Conservation (phyloP, 2,329 filamentous ascomycete species). For the Fusarium sp. region DNA sequence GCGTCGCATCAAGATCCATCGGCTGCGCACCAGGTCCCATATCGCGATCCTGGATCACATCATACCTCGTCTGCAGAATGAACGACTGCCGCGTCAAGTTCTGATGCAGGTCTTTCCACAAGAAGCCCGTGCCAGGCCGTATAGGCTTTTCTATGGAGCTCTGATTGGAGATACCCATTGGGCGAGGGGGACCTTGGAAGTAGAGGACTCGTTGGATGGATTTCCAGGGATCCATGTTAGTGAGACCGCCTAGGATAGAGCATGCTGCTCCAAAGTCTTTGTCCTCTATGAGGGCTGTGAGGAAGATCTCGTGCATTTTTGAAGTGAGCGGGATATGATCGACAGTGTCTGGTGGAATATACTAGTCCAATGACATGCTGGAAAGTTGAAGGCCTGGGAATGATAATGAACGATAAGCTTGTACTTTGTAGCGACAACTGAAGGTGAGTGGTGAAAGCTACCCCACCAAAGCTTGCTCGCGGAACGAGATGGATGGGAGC, state of each 20-base stretch:
- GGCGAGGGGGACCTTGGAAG: conserved; percentile 61
- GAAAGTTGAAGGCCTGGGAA: not conserved
- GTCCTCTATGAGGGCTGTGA: conserved; percentile 64
- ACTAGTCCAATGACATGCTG: not conserved
- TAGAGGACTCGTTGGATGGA: conserved; percentile 64
- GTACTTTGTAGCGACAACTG: not conserved
- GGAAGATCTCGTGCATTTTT: conserved; percentile 65
- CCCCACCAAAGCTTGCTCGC: conserved; percentile 20
- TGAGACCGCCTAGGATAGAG: conserved; percentile 66
- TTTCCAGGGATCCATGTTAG: conserved; percentile 65
- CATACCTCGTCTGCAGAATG: conserved; percentile 65
- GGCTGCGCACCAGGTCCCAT: conserved; percentile 53
- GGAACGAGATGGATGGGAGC: not conserved
- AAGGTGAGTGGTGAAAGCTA: not conserved
- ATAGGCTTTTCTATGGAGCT: conserved; percentile 53
- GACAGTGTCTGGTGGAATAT: no score
- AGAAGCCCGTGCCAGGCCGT: conserved; percentile 51
- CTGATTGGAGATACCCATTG: conserved; percentile 58
- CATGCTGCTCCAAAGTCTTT: conserved; percentile 61
- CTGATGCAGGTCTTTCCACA: conserved; percentile 66
- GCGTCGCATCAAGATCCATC: conserved; percentile 55
- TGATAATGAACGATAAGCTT: not conserved
- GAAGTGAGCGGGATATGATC: not conserved
- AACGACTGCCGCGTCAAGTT: conserved; percentile 68
- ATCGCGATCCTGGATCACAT: conserved; percentile 60